Evolutionary conservation across 2,329 filamentous ascomycete species (phyloP).

Genomic region (Pseudogymnoascus sp.): DNA sequence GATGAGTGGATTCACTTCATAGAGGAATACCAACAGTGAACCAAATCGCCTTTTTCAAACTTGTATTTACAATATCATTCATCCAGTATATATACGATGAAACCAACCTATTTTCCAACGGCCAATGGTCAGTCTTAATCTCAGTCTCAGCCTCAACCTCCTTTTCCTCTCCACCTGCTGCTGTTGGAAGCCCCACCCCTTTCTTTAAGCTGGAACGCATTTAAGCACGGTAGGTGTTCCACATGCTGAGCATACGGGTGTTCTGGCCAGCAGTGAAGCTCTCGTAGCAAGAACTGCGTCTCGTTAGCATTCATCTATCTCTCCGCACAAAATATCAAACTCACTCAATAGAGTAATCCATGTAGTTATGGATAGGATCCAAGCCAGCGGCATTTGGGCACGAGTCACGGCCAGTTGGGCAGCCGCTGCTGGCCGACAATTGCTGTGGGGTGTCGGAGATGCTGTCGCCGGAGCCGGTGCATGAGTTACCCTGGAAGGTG

Average conservation of each 20-base stretch:
- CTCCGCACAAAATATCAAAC: not conserved
- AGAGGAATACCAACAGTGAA: too few species aligned
- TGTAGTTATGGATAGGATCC: constrained; percentile 31
- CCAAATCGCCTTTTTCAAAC: too few species aligned
- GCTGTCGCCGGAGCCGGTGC: constrained; percentile 32
- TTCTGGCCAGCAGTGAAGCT: constrained; percentile 30
- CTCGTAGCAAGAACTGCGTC: constrained; percentile 31
- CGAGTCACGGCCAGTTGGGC: constrained; percentile 33
- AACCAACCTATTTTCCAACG: not conserved
- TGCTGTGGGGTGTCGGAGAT: constrained; percentile 36
- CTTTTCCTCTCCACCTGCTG: not conserved
- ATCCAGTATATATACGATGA: too few species aligned
- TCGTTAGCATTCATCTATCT: constrained; percentile 20
- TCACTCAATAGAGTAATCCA: constrained; percentile 34
- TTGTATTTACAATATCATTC: too few species aligned
- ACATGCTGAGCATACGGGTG: constrained; percentile 18
- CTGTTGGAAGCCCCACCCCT: not conserved
- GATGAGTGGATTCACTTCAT: too few species aligned
- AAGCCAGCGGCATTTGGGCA: constrained; percentile 20
- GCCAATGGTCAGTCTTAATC: not conserved
- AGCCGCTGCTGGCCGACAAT: constrained; percentile 27
- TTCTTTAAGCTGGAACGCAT: constrained; percentile 2
- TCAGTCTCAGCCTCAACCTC: not conserved
- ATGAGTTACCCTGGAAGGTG: constrained; percentile 37
- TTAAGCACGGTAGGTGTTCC: constrained; percentile 15